Evolutionary conservation across 2,329 filamentous ascomycete species (phyloP), one percentile per base, ranked within the genome.

Genomic region (Diaporthe amygdali): DNA sequence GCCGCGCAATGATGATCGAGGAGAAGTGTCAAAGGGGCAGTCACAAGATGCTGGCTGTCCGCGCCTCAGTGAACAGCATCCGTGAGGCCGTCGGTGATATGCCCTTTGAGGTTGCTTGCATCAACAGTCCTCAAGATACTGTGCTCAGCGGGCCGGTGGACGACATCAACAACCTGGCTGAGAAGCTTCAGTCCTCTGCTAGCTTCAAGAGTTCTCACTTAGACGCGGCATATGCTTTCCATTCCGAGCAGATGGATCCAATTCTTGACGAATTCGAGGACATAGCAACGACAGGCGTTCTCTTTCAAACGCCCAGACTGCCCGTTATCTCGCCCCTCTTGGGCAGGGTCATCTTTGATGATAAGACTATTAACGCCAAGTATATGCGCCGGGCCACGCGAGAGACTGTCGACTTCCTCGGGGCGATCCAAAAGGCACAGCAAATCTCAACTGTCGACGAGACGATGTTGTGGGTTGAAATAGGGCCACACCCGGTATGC

Each of bases 401-500:
- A 1, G 87, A 93, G 76, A 83, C 90, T 0, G 92, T 94, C 72
- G 86, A 93, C 78, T 93, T 94, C 78, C 81, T 85, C 68, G 85
- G 83, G 15, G 90, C 87, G 76, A 14, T 69, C 17, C 32, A 69
- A 22, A 49, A 25, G 17, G 67, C 55, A 20, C 32, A 17, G 15
- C 12, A 44, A 5, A 41, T 64, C 15, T 47, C 30, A 3, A 52
- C n/a, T 1, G 51, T 68, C 2, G 67, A 61, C 10, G 55, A 63
- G 22, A 39, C 27, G 27, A 69, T 30, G 46, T 34, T 32, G 8
- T 93, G 89, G 87, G 78, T 94, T 56, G 92, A 94, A 75, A 83
- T 94, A 71, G 92, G 92, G 1, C 90, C 92, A 5, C 89, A 93
- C 73, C 90, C 90, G 0, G 86, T 93, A 14, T 91, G 89, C 80